phyloP scores from a whole-genome alignment of 495 filamentous ascomycete genomes.

The Lepraria neglecta region DNA sequence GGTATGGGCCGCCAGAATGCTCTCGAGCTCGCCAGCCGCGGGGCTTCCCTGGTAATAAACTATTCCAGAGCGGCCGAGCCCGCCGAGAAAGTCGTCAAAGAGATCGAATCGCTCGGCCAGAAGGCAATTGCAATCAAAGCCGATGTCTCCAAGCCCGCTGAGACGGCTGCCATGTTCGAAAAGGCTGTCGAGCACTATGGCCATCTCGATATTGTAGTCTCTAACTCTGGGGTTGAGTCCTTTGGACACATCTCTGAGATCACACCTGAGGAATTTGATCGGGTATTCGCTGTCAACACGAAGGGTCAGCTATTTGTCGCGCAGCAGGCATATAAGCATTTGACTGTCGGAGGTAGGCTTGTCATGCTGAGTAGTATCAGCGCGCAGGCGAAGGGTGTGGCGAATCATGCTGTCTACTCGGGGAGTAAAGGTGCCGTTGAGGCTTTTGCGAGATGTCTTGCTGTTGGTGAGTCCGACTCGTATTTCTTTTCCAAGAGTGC shows the following conservation, averaged over 20 bases:
- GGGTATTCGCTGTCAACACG: conserved; percentile 52
- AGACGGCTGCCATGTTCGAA: conserved; percentile 43
- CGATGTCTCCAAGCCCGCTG: conserved; percentile 42
- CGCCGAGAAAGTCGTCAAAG: conserved; percentile 49
- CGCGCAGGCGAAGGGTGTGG: conserved; percentile 49
- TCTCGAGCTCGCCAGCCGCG: conserved; percentile 38
- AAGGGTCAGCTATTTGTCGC: conserved; percentile 60
- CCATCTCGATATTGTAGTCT: conserved; percentile 42
- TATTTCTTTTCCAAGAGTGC: no score
- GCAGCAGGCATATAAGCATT: conserved; percentile 59
- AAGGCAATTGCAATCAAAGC: conserved; percentile 47
- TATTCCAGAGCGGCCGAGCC: conserved; percentile 32
- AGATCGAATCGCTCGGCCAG: conserved; percentile 40
- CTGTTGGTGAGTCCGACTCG: conserved; percentile 31
- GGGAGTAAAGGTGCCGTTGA: conserved; percentile 54
- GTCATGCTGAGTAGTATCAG: conserved; percentile 38
- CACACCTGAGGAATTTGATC: conserved; percentile 48
- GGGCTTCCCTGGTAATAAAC: conserved; percentile 40
- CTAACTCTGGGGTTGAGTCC: conserved; percentile 50
- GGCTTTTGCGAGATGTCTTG: conserved; percentile 51
- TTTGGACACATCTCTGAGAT: conserved; percentile 45
- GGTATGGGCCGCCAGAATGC: conserved; percentile 41
- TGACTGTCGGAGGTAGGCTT: conserved; percentile 39
- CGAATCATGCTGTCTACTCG: conserved; percentile 57
- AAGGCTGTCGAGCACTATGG: conserved; percentile 38